Conservation (phyloP, 805 yeast species). For the Wickerhamomyces canadensis region DNA sequence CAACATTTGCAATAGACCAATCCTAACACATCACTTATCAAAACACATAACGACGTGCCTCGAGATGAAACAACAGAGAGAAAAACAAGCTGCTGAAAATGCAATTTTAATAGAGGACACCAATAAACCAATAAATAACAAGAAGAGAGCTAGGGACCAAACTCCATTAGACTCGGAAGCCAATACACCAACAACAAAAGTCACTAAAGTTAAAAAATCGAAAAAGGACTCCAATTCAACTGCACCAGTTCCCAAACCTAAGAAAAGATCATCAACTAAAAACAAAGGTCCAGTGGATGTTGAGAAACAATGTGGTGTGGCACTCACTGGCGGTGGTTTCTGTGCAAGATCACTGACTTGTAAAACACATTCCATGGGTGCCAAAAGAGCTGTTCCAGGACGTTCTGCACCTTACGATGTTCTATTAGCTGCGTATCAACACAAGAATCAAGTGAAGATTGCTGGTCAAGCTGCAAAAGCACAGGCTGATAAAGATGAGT, state of each 20-base stretch:
- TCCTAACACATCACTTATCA: conserved; percentile 31
- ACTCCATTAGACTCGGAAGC: conserved; percentile 12
- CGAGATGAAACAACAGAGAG: conserved; percentile 26
- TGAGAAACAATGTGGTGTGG: conserved; percentile 94
- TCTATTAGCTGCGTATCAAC: conserved; percentile 82
- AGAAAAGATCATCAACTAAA: conserved; percentile 41
- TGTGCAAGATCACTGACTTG: conserved; percentile 96
- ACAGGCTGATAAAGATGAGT: conserved; percentile 68
- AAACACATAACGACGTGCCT: conserved; percentile 37
- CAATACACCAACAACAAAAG: conserved; percentile 6
- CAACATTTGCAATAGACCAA: conserved; percentile 41
- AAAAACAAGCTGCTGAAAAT: conserved; percentile 5
- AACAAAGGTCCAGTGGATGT: conserved; percentile 84
- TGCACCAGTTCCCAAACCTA: conserved; percentile 19
- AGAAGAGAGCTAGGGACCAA: conserved; percentile 18
- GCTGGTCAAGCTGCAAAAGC: conserved; percentile 80
- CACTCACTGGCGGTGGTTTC: conserved; percentile 86
- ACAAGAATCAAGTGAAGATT: conserved; percentile 84
- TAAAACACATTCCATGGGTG: conserved; percentile 98
- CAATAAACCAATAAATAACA: conserved; percentile 1
- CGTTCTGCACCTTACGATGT: conserved; percentile 90
- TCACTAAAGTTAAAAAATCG: conserved; percentile 18
- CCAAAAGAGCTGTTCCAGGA: conserved; percentile 92
- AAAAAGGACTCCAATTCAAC: conserved; percentile 17
- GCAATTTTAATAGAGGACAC: neutral